phyloP scores from a whole-genome alignment of 306 rosid species.

The Trifolium pratense region DNA sequence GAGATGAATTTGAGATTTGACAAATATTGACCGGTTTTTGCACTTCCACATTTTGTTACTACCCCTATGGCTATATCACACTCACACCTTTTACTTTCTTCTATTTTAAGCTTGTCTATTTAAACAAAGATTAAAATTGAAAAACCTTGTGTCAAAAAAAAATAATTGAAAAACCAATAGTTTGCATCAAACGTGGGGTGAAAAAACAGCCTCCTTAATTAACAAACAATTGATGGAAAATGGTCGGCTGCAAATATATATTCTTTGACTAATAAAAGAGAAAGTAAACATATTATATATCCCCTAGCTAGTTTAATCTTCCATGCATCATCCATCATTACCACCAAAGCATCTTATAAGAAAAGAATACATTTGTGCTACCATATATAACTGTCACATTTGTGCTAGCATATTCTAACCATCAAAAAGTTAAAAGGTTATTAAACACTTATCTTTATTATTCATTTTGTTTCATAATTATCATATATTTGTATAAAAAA shows the following conservation, averaged over 20 bases:
- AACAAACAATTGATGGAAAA: conserved; percentile 12
- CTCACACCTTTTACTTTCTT: neutral
- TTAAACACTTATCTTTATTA: too few species aligned
- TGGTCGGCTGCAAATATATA: conserved; percentile 52
- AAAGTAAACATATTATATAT: conserved; percentile 21
- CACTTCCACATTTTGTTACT: neutral
- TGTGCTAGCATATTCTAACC: too few species aligned
- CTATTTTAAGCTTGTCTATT: too few species aligned
- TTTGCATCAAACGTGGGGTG: neutral
- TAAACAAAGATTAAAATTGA: neutral
- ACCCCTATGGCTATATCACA: neutral
- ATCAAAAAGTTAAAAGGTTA: too few species aligned
- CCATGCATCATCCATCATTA: conserved; percentile 36
- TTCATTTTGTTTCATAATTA: too few species aligned
- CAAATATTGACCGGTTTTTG: neutral
- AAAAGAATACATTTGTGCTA: conserved; percentile 41
- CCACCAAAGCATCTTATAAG: conserved; percentile 9
- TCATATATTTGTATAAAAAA: too few species aligned
- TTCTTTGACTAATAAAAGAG: conserved; percentile 7
- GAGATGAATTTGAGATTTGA: too few species aligned
- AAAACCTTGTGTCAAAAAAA: too few species aligned
- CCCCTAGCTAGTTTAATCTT: conserved; percentile 7
- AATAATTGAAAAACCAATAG: too few species aligned
- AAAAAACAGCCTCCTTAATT: neutral
- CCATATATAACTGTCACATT: too few species aligned